Percentiles rank a stretch among this genome's conserved stretches.
Conservation (phyloP, 2,329 filamentous ascomycete species). For the Fusarium concolor region DNA sequence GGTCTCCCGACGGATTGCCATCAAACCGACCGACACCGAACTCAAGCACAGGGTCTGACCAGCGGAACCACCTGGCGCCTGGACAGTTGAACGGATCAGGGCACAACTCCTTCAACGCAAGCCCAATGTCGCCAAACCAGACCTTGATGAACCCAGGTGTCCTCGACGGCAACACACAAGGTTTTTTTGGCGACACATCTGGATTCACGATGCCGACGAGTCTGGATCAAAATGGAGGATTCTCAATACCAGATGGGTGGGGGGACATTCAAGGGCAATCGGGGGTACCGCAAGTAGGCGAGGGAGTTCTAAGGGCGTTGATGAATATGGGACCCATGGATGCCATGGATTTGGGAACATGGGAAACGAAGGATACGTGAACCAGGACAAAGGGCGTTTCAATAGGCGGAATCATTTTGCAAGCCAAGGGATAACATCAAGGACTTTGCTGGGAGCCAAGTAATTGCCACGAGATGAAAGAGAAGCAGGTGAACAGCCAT, state of each 20-base stretch:
- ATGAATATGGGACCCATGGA: constrained; percentile 72
- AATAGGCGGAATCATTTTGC: not conserved
- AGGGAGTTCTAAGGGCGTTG: constrained; percentile 67
- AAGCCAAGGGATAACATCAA: not conserved
- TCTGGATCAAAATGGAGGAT: constrained; percentile 49
- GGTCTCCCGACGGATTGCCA: constrained; percentile 61
- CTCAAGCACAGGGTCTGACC: constrained; percentile 59
- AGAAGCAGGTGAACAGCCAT: constrained; percentile 10
- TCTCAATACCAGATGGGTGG: constrained; percentile 60
- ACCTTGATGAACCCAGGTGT: constrained; percentile 53
- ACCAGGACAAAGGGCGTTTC: constrained; percentile 15
- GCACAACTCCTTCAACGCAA: constrained; percentile 63
- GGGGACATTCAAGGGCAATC: constrained; percentile 55
- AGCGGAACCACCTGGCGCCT: constrained; percentile 44
- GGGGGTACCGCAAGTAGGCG: constrained; percentile 66
- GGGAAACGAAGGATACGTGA: constrained; percentile 55
- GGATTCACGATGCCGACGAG: constrained; percentile 51
- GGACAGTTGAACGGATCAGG: constrained; percentile 54
- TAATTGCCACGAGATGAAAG: constrained; percentile 13
- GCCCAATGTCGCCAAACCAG: constrained; percentile 60
- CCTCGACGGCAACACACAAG: constrained; percentile 52
- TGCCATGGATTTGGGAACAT: constrained; percentile 66
- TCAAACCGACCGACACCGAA: constrained; percentile 71
- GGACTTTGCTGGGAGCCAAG: not conserved
- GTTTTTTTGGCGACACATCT: constrained; percentile 56